These are phyloP conservation scores for Thraustotheca clavata DNA, from an alignment of 352 stramenopile species.

Conservation along the genomic window DNA sequence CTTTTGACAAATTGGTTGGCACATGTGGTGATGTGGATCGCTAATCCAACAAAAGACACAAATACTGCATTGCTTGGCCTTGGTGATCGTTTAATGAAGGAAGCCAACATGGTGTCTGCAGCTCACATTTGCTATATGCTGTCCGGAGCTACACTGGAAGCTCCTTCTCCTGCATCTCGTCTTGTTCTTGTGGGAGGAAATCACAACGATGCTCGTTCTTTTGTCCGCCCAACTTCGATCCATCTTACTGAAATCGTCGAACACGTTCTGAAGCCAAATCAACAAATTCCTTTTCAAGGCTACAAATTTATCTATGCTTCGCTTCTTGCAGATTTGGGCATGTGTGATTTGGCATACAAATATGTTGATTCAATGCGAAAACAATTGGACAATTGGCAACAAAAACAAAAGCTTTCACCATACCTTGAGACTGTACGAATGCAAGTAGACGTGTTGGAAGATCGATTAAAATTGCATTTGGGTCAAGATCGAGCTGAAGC, in stretches of 20 bases:
- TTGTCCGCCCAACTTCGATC: slow-evolving; percentile 63
- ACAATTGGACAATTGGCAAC: slow-evolving; percentile 59
- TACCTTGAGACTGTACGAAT: slow-evolving; percentile 85
- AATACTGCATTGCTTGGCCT: slow-evolving; percentile 71
- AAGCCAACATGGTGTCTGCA: slow-evolving; percentile 49
- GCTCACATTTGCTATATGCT: slow-evolving; percentile 79
- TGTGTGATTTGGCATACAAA: slow-evolving; percentile 75
- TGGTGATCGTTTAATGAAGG: slow-evolving; percentile 73
- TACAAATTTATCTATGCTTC: slow-evolving; percentile 87
- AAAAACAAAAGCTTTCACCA: slow-evolving; percentile 83
- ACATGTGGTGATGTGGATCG: slow-evolving; percentile 71
- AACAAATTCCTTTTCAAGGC: slow-evolving; percentile 75
- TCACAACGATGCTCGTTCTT: slow-evolving; percentile 65
- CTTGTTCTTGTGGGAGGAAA: slow-evolving; percentile 70
- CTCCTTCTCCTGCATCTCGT: slow-evolving; percentile 61
- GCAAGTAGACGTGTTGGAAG: slow-evolving; percentile 76
- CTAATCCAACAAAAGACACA: slow-evolving; percentile 71
- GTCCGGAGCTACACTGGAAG: slow-evolving; percentile 57
- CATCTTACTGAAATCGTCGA: slow-evolving; percentile 84
- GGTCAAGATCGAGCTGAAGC: slow-evolving; percentile 49
- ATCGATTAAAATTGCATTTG: slow-evolving; percentile 76
- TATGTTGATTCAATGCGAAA: slow-evolving; percentile 81
- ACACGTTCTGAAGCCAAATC: slow-evolving; percentile 39
- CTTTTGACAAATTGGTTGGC: slow-evolving; percentile 68
- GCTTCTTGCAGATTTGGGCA: slow-evolving; percentile 73